These are phyloP conservation scores for Pulveroboletus sp. DNA, from an alignment of 768 basidiomycete genomes.

Conservation along the genomic window DNA sequence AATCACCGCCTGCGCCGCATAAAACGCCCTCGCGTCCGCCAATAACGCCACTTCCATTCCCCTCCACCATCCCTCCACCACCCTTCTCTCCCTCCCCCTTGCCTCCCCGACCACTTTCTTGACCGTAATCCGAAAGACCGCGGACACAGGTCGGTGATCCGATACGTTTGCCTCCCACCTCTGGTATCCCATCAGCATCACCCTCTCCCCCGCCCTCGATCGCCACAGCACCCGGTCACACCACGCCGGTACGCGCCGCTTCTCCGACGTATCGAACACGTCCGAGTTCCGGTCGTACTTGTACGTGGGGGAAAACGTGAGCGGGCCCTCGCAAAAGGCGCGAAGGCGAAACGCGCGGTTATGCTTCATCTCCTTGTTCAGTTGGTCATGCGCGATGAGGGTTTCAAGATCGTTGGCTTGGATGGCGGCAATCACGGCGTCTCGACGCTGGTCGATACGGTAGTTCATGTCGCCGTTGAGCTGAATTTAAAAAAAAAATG, in stretches of 20 bases:
- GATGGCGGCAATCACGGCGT: conserved; percentile 69
- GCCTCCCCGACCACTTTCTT: conserved; percentile 63
- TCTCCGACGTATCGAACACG: conserved; percentile 86
- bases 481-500: conserved; percentile 32
- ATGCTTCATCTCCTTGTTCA: conserved; percentile 79
- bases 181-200: conserved; percentile 64
- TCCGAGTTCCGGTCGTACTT: conserved; percentile 82
- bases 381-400: conserved; percentile 78
- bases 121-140: conserved; percentile 67
- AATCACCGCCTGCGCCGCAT: conserved; percentile 27
- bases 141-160: conserved; percentile 87
- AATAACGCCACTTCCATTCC: conserved; percentile 30
- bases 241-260: conserved; percentile 89
- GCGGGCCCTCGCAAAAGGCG: conserved; percentile 73
- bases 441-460: conserved; percentile 89
- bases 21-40: conserved; percentile 30
- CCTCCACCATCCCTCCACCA: conserved; percentile 55
- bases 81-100: conserved; percentile 50
- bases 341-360: conserved; percentile 88
- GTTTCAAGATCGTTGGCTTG: conserved; percentile 57
- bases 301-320: conserved; percentile 88
- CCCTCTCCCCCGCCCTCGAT: conserved; percentile 48
- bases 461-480: conserved; percentile 96
- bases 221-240: conserved; percentile 92
- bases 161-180: conserved; percentile 86